Percentiles rank a stretch among this genome's conserved stretches.
Conservation (phyloP, 2,329 filamentous ascomycete species). For the Alternaria sp. region DNA sequence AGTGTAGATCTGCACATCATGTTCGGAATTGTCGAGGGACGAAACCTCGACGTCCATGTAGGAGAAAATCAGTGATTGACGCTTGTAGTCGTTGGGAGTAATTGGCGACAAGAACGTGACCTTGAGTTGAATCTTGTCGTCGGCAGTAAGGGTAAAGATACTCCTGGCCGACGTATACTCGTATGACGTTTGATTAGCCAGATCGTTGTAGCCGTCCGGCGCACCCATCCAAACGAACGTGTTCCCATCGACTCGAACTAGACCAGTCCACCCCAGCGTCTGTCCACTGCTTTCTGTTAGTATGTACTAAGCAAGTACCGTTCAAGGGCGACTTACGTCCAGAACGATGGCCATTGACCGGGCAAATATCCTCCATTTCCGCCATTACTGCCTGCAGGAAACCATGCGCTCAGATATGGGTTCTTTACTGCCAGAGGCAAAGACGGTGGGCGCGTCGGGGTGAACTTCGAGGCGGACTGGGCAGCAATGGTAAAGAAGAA, state of each 20-base stretch:
- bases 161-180: constrained; percentile 78
- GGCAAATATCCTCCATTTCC: constrained; percentile 73
- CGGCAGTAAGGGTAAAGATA: constrained; percentile 73
- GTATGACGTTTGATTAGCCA: constrained; percentile 69
- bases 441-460: constrained; percentile 71
- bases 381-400: constrained; percentile 67
- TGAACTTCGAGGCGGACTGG: constrained; percentile 62
- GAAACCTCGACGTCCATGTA: constrained; percentile 72
- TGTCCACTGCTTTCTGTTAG: constrained; percentile 57
- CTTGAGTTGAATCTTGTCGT: constrained; percentile 68
- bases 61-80: constrained; percentile 75
- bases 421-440: constrained; percentile 77
- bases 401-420: constrained; percentile 78
- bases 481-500: constrained; percentile 26
- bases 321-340: constrained; percentile 56
- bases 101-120: constrained; percentile 77
- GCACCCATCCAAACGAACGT: constrained; percentile 52
- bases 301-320: constrained; percentile 54
- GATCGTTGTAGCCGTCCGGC: constrained; percentile 56
- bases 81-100: constrained; percentile 69
- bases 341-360: constrained; percentile 74
- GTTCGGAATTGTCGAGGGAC: constrained; percentile 68
- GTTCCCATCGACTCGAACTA: constrained; percentile 70
- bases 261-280: constrained; percentile 71
- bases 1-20: constrained; percentile 75